phyloP scores from a whole-genome alignment of 2,329 filamentous ascomycete genomes.

The Hypoxylon rubiginosum region DNA sequence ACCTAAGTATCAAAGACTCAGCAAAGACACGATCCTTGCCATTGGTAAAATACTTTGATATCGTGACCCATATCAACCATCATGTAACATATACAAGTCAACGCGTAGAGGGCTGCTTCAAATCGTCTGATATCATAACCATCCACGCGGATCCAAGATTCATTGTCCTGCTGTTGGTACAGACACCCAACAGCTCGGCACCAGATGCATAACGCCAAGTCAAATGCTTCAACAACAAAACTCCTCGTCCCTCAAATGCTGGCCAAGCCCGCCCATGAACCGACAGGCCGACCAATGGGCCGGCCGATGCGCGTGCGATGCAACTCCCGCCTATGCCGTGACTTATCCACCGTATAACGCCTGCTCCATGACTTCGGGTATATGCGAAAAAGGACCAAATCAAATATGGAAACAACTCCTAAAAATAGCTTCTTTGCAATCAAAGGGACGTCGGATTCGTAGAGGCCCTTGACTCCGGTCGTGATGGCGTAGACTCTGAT shows the following conservation, averaged over 20 bases:
- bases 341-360: slow-evolving; percentile 25
- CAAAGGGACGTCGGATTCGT: slow-evolving; percentile 27
- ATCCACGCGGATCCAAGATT: slow-evolving; percentile 12
- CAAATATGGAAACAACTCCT: neutral
- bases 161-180: slow-evolving; percentile 26
- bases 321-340: slow-evolving; percentile 24
- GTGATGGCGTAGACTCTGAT: neutral
- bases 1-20: slow-evolving; percentile 4
- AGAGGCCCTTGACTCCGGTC: slow-evolving; percentile 18
- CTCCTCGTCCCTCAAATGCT: slow-evolving; percentile 30
- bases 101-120: neutral
- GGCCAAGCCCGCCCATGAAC: slow-evolving; percentile 22
- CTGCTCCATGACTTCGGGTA: slow-evolving; percentile 44
- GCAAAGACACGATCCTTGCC: neutral
- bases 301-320: slow-evolving; percentile 36
- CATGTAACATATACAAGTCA: neutral
- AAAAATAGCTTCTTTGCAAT: slow-evolving; percentile 18
- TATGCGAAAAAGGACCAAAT: slow-evolving; percentile 41
- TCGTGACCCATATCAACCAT: slow-evolving; percentile 13
- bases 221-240: slow-evolving; percentile 41
- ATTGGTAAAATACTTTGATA: slow-evolving; percentile 6
- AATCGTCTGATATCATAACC: slow-evolving; percentile 8
- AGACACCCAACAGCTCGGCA: slow-evolving; percentile 25
- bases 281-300: slow-evolving; percentile 1
- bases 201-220: slow-evolving; percentile 34